A percentile compares a stretch with the other conserved stretches of the same genome.
These are phyloP conservation scores for Oidiodendron maius DNA, from an alignment of 495 filamentous ascomycete genomes.

Conservation along the genomic window DNA sequence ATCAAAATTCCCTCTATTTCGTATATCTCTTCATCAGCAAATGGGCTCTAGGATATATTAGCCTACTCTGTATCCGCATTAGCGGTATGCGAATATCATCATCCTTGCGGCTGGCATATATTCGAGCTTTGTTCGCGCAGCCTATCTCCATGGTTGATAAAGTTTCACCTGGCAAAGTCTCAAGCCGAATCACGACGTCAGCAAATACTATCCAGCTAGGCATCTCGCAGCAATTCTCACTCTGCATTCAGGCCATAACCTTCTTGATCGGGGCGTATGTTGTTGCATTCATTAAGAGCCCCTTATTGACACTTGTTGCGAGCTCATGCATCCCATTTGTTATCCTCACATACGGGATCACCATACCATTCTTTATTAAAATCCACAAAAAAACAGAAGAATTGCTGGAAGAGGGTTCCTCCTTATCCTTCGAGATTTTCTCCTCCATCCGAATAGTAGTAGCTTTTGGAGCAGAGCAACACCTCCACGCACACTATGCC, in stretches of 20 bases:
- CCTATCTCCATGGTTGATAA: constrained; percentile 48
- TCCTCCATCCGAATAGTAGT: constrained; percentile 52
- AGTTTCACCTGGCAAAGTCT: constrained; percentile 44
- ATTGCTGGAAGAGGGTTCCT: constrained; percentile 53
- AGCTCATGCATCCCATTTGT: constrained; percentile 51
- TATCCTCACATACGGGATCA: constrained; percentile 43
- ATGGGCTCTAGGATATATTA: too few species aligned
- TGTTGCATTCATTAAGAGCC: constrained; percentile 47
- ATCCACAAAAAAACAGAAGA: constrained; percentile 48
- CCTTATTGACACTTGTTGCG: constrained; percentile 52
- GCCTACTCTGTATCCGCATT: too few species aligned
- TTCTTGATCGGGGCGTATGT: constrained; percentile 44
- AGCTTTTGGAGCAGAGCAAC: constrained; percentile 56
- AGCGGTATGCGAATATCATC: constrained; percentile 49
- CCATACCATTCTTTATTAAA: constrained; percentile 52
- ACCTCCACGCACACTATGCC: constrained; percentile 45
- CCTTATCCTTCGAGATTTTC: constrained; percentile 53
- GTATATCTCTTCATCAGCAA: too few species aligned
- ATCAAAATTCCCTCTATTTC: too few species aligned
- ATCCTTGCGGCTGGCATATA: constrained; percentile 38
- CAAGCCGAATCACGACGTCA: constrained; percentile 55
- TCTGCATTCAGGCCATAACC: constrained; percentile 46
- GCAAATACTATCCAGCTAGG: constrained; percentile 61
- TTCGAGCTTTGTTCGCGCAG: constrained; percentile 40
- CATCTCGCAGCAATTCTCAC: constrained; percentile 56